Evolutionary conservation across 306 rosid genomes (phyloP).

Genomic region (Dryas octopetala): DNA sequence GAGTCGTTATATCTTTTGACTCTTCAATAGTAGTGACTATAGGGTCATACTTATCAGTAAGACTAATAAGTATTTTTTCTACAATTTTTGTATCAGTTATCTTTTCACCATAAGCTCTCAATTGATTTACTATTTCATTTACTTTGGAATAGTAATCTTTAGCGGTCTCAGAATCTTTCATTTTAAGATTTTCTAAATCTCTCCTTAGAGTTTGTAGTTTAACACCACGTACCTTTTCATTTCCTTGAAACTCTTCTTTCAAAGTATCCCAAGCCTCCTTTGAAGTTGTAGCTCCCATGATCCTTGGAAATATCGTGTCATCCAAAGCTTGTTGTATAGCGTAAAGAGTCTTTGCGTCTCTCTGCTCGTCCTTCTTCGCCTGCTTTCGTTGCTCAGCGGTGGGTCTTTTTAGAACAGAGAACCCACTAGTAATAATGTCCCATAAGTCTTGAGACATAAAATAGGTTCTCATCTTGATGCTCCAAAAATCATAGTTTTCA

Average conservation of each 20-base stretch:
- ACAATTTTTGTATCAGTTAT: slow-evolving; percentile 3
- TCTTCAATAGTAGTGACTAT: not conserved
- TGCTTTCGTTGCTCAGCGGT: not conserved
- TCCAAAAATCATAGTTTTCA: slow-evolving; percentile 4
- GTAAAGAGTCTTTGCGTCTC: not conserved
- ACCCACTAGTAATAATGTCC: slow-evolving; percentile 3
- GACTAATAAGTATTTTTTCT: not conserved
- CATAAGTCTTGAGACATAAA: slow-evolving; percentile 7
- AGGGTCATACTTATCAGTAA: not conserved
- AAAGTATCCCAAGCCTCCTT: not conserved
- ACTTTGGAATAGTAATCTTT: not conserved
- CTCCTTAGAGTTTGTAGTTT: not conserved
- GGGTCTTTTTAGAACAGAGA: not conserved
- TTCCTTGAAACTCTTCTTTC: not conserved
- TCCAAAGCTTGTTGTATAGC: not conserved
- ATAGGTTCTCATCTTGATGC: slow-evolving; percentile 10
- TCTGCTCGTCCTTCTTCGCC: not conserved
- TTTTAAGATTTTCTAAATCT: slow-evolving; percentile 4
- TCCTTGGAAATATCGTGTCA: not conserved
- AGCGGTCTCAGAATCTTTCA: slow-evolving; percentile 8
- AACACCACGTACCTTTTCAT: not conserved
- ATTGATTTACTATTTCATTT: not conserved
- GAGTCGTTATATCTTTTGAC: not conserved
- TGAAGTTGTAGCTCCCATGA: not conserved
- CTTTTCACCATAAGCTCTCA: not conserved